These are phyloP conservation scores for Kingdonia uniflora DNA, from an alignment of 164 flowering plant species.

Conservation along the genomic window DNA sequence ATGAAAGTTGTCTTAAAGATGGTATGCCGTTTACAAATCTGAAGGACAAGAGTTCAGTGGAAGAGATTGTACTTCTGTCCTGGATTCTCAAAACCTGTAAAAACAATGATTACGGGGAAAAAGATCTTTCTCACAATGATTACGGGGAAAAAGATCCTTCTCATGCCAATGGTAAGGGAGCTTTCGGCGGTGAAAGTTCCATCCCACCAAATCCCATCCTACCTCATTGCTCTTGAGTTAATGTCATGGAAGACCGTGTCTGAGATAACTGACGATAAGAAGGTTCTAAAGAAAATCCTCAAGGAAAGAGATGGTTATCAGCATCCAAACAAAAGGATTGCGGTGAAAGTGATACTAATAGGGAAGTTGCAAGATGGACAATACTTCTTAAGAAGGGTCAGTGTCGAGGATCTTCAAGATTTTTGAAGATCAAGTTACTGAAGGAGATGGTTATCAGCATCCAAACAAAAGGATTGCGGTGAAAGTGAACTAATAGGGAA, in stretches of 20 bases:
- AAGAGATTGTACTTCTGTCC: constrained; percentile 76
- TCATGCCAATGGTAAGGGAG: constrained; percentile 72
- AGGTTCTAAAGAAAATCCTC: constrained; percentile 73
- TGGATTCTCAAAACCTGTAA: constrained; percentile 73
- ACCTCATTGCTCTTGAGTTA: constrained; percentile 53
- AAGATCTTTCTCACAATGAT: constrained; percentile 63
- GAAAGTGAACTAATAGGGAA: constrained; percentile 76
- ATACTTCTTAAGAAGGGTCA: constrained; percentile 72
- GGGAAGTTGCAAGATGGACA: constrained; percentile 79
- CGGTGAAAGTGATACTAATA: constrained; percentile 67
- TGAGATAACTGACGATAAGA: constrained; percentile 71
- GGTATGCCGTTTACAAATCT: constrained; percentile 58
- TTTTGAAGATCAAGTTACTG: constrained; percentile 53
- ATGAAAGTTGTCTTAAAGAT: constrained; percentile 70
- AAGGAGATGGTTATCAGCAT: constrained; percentile 20
- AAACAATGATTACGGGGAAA: constrained; percentile 94
- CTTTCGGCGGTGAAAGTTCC: constrained; percentile 43
- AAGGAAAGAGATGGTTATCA: constrained; percentile 95
- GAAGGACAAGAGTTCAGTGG: constrained; percentile 79
- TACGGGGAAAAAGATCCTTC: constrained; percentile 62
- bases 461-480: constrained; percentile 81
- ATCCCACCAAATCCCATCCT: constrained; percentile 79
- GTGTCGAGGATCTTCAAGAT: constrained; percentile 69
- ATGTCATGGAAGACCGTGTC: constrained; percentile 91
- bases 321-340: constrained; percentile 74